phyloP scores from a whole-genome alignment of 108 stramenopile genomes.

The Discostella pseudostelligera region DNA sequence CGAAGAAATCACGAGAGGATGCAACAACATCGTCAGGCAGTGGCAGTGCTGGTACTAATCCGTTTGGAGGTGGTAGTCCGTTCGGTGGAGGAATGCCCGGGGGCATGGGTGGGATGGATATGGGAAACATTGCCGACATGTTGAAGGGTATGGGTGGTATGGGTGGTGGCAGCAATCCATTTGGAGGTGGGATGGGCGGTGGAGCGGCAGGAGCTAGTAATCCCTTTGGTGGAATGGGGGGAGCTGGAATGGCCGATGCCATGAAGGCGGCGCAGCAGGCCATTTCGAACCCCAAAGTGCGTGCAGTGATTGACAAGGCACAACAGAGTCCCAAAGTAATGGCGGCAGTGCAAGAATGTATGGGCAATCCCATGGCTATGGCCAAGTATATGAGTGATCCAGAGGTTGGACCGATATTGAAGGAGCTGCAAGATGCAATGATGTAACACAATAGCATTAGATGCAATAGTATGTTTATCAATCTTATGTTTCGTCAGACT shows the following conservation, averaged over 20 bases:
- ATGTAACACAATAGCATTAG: constrained; percentile 8
- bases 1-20: constrained; percentile 44
- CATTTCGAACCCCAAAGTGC: constrained; percentile 82
- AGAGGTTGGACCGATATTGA: constrained; percentile 67
- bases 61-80: constrained; percentile 51
- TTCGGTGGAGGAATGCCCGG: constrained; percentile 20
- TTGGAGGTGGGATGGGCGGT: constrained; percentile 51
- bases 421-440: constrained; percentile 64
- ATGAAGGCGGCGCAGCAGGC: constrained; percentile 75
- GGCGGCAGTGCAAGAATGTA: constrained; percentile 79
- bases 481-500: no score
- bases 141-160: constrained; percentile 68
- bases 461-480: no score
- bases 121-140: constrained; percentile 76
- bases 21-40: background rate
- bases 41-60: constrained; percentile 35
- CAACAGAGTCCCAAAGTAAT: constrained; percentile 66
- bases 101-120: constrained; percentile 62
- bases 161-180: constrained; percentile 40
- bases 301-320: constrained; percentile 68
- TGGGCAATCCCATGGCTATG: constrained; percentile 80
- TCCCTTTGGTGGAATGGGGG: constrained; percentile 31
- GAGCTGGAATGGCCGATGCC: constrained; percentile 51
- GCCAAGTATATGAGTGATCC: constrained; percentile 84
- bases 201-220: constrained; percentile 41